Base-by-base conservation (phyloP, 2,329 filamentous ascomycete species). In the Penicillium sclerotiorum region DNA sequence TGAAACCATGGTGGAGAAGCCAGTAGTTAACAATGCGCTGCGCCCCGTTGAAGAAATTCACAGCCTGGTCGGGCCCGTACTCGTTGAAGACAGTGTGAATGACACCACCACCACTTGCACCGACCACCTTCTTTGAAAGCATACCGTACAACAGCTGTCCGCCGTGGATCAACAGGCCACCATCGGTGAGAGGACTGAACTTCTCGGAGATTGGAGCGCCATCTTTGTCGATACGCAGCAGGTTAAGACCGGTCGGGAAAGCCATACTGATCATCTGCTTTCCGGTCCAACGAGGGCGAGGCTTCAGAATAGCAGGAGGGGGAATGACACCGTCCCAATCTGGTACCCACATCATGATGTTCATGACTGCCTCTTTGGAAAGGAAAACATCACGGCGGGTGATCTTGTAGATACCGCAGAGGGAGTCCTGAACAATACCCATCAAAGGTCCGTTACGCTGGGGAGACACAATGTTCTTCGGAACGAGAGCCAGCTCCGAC, bases 371-470 rank as follows among this genome's bases (percentile, higher is more conserved):
- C 60, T 96, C 88, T 70, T 93, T 92, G 49, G 84, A 88, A 51
- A 99, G 76, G 75, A 99, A 96, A 23, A 90, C 85, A 70, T 99
- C 94, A 68, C 92, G 86, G 62, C 91, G 88, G 64, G 89, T 96
- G 61, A 99, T 86, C 78, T 99, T 99, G 83, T 96, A 99, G 36
- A 91, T 87, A 74, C 95, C 94, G 60, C 92, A 94, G 51, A 99
- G 81, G 20, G 93, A 96, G 72, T 99, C 94, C 72, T 99, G 94
- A 18, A 99, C 94, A 61, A 99, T 97, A 84, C 95, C 95, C 95
- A 99, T 99, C 49, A 99, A 81, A 39, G 94, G 95, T 49, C 90
- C 89, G 73, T 99, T 99, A 67, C 92, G 87, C 73, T 99, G 94
- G 4, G 94, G 94, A 2, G 95, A 99, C 8, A 99, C 95, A 65